A percentile compares a stretch with the other conserved stretches of the same genome.
phyloP scores from a whole-genome alignment of 2,329 filamentous ascomycete species.

The Penicillium sp. region DNA sequence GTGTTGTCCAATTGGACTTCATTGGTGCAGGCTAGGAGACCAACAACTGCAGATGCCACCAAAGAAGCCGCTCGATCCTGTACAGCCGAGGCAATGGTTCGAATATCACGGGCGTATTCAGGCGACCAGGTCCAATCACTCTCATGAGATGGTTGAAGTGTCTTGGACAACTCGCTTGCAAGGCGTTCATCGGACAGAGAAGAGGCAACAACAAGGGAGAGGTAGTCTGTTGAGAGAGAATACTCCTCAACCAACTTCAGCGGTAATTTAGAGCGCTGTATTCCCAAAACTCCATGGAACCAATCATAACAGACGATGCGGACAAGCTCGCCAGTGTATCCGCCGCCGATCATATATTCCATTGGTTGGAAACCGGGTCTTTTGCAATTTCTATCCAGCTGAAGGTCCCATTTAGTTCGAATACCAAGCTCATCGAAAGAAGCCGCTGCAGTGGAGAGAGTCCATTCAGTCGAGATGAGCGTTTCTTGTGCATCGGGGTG shows the following conservation, averaged over 20 bases:
- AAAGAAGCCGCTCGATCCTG: slow-evolving; percentile 69
- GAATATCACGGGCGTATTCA: slow-evolving; percentile 58
- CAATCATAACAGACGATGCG: slow-evolving; percentile 66
- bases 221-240: slow-evolving; percentile 65
- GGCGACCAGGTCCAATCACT: slow-evolving; percentile 60
- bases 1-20: slow-evolving; percentile 54
- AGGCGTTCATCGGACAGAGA: slow-evolving; percentile 48
- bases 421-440: slow-evolving; percentile 62
- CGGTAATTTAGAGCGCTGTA: slow-evolving; percentile 52
- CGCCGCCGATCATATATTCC: slow-evolving; percentile 75
- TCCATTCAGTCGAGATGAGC: slow-evolving; percentile 78
- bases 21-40: slow-evolving; percentile 63
- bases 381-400: slow-evolving; percentile 63
- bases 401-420: slow-evolving; percentile 66
- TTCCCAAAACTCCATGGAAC: slow-evolving; percentile 46
- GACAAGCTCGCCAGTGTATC: slow-evolving; percentile 71
- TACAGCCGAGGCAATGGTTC: slow-evolving; percentile 65
- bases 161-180: slow-evolving; percentile 47
- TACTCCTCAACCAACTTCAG: slow-evolving; percentile 54
- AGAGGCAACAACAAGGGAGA: slow-evolving; percentile 65
- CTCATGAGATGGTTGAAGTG: slow-evolving; percentile 47
- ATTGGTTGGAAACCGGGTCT: slow-evolving; percentile 72
- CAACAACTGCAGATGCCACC: slow-evolving; percentile 67
- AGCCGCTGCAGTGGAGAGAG: slow-evolving; percentile 66
- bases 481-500: slow-evolving; percentile 56